These are phyloP conservation scores for Pythium apleroticum DNA, from an alignment of 352 stramenopile species.

Conservation along the genomic window DNA sequence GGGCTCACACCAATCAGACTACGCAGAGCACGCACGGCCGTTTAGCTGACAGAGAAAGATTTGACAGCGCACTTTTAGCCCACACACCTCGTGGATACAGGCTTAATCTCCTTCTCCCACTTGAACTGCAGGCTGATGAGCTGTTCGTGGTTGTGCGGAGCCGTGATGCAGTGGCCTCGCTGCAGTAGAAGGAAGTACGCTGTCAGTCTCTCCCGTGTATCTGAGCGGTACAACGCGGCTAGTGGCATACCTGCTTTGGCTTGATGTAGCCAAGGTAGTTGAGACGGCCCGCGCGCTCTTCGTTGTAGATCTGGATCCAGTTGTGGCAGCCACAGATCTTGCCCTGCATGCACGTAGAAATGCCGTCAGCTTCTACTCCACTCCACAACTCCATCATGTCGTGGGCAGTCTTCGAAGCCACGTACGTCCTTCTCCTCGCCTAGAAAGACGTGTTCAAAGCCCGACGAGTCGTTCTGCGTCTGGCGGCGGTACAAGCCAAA, in stretches of 20 bases:
- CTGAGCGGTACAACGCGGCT: no score
- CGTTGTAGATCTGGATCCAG: conserved; percentile 96
- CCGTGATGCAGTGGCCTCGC: conserved; percentile 61
- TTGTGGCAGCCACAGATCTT: conserved; percentile 95
- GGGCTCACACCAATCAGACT: conserved; percentile 93
- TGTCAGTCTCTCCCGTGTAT: no score
- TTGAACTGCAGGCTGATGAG: conserved; percentile 94
- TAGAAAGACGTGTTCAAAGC: conserved; percentile 97
- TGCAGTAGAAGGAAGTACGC: conserved; percentile 7
- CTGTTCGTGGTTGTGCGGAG: conserved; percentile 88
- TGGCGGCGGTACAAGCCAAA: conserved; percentile 92
- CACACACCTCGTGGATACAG: conserved; percentile 84
- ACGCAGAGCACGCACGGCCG: not conserved
- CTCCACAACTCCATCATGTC: not conserved
- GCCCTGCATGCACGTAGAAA: conserved; percentile 32
- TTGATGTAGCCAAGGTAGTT: conserved; percentile 95
- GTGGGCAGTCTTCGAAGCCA: not conserved
- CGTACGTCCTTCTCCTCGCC: conserved; percentile 93
- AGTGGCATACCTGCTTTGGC: conserved; percentile 49
- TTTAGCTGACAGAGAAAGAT: conserved; percentile 8
- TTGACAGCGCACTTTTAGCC: not conserved
- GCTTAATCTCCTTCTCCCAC: conserved; percentile 89
- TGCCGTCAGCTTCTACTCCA: not conserved
- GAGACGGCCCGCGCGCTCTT: conserved; percentile 91
- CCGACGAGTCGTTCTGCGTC: conserved; percentile 87